These are phyloP conservation scores for Paramecium octaurelia DNA, from an alignment of 73 alveolate species.

Conservation along the genomic window DNA sequence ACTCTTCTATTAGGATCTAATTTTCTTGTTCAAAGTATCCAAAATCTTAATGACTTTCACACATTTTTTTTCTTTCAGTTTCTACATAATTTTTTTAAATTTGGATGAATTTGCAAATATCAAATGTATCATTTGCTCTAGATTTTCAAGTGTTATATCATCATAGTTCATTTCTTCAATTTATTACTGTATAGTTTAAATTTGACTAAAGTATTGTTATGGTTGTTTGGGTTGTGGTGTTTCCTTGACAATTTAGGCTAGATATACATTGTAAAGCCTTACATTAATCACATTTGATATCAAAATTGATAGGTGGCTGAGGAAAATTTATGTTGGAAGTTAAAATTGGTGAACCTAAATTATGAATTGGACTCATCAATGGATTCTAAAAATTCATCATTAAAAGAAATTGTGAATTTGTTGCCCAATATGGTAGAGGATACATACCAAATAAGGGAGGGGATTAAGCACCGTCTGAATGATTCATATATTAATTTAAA, in stretches of 20 bases:
- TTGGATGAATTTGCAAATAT: background rate
- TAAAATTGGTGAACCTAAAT: background rate
- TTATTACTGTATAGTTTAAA: background rate
- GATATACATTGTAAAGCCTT: background rate
- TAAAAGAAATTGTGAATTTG: background rate
- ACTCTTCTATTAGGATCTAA: background rate
- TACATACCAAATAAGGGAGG: conserved; percentile 17
- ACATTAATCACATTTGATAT: background rate
- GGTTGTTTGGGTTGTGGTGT: background rate
- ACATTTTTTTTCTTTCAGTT: background rate
- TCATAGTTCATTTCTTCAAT: background rate
- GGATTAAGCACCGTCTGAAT: conserved; percentile 10
- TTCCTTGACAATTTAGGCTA: background rate
- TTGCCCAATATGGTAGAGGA: background rate
- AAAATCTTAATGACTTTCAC: background rate
- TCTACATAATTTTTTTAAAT: background rate
- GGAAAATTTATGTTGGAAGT: background rate
- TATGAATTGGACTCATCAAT: conserved; percentile 7
- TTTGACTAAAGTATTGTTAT: background rate
- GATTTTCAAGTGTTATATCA: background rate
- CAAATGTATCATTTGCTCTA: background rate
- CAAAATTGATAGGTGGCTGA: background rate
- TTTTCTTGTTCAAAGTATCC: background rate
- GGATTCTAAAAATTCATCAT: conserved; percentile 10
- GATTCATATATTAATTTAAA: conserved; percentile 19